phyloP scores from a whole-genome alignment of 768 basidiomycete species.

The Podaxis sp. region DNA sequence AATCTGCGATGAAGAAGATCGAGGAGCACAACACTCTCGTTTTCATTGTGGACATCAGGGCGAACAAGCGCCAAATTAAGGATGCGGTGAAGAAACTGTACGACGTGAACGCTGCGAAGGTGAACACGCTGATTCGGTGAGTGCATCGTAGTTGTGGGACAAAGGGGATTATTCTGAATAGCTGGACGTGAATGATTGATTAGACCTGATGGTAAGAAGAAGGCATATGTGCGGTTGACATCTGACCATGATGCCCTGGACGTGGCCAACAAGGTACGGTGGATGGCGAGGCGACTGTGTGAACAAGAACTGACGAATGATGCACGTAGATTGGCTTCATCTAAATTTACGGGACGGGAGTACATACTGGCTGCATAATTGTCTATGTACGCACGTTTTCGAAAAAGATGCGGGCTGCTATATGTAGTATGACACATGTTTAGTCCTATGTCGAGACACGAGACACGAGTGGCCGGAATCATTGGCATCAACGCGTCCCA shows the following conservation, averaged over 20 bases:
- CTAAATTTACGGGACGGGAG: constrained; percentile 38
- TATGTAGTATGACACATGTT: constrained; percentile 2
- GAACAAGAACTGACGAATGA: not conserved
- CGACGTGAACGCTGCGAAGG: constrained; percentile 92
- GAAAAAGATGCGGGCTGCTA: not conserved
- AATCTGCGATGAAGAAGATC: constrained; percentile 99
- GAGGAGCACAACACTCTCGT: constrained; percentile 99
- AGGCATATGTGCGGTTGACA: constrained; percentile 96
- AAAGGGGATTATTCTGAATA: not conserved
- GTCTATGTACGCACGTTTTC: not conserved
- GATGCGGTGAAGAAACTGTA: constrained; percentile 99
- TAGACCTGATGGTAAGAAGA: constrained; percentile 98
- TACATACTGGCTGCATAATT: not conserved
- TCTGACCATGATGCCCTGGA: constrained; percentile 96
- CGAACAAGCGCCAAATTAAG: constrained; percentile 99
- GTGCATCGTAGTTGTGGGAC: constrained; percentile 23
- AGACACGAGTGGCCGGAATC: not conserved
- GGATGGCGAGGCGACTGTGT: constrained; percentile 7
- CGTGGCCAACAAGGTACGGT: constrained; percentile 89
- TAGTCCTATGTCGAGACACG: not conserved
- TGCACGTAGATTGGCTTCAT: constrained; percentile 85
- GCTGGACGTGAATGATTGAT: not conserved
- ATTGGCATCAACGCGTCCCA: not conserved
- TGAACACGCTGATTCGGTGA: constrained; percentile 98
- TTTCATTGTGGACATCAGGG: constrained; percentile 92